A percentile compares a stretch with the other conserved stretches of the same genome.
Evolutionary conservation across 2,329 filamentous ascomycete species (phyloP).

Genomic region (Parafenestella ontariensis): DNA sequence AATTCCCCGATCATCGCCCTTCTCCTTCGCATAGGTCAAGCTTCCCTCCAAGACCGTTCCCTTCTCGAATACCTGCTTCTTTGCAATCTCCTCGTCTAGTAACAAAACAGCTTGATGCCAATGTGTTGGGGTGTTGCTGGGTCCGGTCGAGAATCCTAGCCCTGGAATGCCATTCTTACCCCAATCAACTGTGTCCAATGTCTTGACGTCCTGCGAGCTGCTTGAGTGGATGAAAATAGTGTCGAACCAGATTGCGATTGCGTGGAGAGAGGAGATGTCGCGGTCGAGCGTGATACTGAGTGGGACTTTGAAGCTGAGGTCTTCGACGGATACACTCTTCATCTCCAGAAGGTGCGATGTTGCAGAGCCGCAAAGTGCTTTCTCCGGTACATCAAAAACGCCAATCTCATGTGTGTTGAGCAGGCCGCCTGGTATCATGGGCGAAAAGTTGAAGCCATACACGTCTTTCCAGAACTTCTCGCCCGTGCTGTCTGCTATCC

Average conservation of each 20-base stretch:
- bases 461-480: constrained; percentile 82
- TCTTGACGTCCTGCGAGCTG: constrained; percentile 31
- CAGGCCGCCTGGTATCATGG: constrained; percentile 83
- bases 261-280: constrained; percentile 76
- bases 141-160: constrained; percentile 89
- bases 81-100: constrained; percentile 64
- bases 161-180: constrained; percentile 61
- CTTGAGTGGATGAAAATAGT: constrained; percentile 79
- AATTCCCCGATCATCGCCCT: constrained; percentile 48
- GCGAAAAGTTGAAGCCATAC: constrained; percentile 92
- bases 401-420: constrained; percentile 65
- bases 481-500: constrained; percentile 75
- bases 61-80: constrained; percentile 46
- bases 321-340: constrained; percentile 72
- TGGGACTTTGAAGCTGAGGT: constrained; percentile 75
- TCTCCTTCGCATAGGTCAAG: constrained; percentile 73
- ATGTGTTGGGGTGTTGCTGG: constrained; percentile 77
- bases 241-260: constrained; percentile 92
- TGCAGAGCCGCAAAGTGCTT: constrained; percentile 56
- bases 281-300: constrained; percentile 69
- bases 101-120: constrained; percentile 87
- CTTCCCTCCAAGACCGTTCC: constrained; percentile 74
- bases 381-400: constrained; percentile 40
- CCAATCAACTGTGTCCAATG: constrained; percentile 69
- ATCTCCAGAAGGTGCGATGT: constrained; percentile 80